Conservation (phyloP, 257 asterid genomes). For the Solanum okadae region DNA sequence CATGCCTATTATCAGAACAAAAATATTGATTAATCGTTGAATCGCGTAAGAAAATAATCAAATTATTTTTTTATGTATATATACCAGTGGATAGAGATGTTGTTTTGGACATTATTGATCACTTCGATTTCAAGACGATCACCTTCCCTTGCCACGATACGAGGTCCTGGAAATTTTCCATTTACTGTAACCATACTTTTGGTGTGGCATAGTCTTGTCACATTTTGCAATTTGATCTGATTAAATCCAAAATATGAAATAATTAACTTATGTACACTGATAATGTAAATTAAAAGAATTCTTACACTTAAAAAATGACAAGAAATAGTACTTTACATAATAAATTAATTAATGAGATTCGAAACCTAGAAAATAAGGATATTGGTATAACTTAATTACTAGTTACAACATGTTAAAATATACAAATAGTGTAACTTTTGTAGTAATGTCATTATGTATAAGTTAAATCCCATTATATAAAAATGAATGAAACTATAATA, state of each 20-base stretch:
- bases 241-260: neutral
- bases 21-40: no score
- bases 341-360: no score
- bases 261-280: neutral
- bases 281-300: no score
- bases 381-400: neutral
- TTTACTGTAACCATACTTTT: conserved; percentile 5
- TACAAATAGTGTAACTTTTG: neutral
- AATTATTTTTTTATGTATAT: neutral
- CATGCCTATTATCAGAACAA: neutral
- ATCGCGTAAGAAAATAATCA: neutral
- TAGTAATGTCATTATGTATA: neutral
- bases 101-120: neutral
- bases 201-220: conserved; percentile 9
- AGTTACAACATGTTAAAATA: neutral
- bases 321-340: neutral
- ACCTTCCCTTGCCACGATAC: neutral
- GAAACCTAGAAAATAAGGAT: neutral
- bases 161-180: conserved; percentile 6
- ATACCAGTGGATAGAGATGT: conserved; percentile 3
- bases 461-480: neutral
- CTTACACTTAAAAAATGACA: neutral
- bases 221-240: conserved; percentile 2
- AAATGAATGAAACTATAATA: neutral
- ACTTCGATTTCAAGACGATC: neutral